A percentile compares a stretch with the other conserved stretches of the same genome.
These are phyloP conservation scores for Candida multigemmis DNA, from an alignment of 805 yeast species.

Conservation along the genomic window DNA sequence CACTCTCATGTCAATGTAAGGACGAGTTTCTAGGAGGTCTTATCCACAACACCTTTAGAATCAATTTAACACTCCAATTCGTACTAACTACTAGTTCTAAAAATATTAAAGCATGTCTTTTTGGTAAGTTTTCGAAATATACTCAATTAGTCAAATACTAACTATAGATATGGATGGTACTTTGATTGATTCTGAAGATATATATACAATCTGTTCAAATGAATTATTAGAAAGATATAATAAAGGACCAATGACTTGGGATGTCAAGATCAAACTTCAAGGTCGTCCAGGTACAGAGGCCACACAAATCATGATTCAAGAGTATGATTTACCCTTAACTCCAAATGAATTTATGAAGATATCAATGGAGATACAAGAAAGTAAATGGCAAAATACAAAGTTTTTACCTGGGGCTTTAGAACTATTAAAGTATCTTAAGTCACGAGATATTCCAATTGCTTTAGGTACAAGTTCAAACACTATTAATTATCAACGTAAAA, in stretches of 20 bases:
- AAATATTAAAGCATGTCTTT: constrained; percentile 58
- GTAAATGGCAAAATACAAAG: constrained; percentile 51
- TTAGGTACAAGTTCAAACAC: constrained; percentile 79
- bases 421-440: constrained; percentile 45
- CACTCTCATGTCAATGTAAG: no score
- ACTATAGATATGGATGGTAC: constrained; percentile 87
- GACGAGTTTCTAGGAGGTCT: no score
- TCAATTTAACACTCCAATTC: no score
- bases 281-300: constrained; percentile 87
- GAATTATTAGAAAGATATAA: constrained; percentile 58
- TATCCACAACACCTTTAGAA: no score
- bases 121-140: constrained; percentile 40
- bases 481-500: constrained; percentile 59
- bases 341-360: constrained; percentile 52
- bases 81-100: no score
- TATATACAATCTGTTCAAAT: constrained; percentile 74
- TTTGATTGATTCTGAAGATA: constrained; percentile 82
- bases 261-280: constrained; percentile 75
- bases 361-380: constrained; percentile 46
- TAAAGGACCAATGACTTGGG: constrained; percentile 84
- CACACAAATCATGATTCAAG: constrained; percentile 52
- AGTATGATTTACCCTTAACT: constrained; percentile 56
- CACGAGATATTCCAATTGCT: constrained; percentile 64
- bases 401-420: constrained; percentile 84
- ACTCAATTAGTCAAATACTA: constrained; percentile 4